Evolutionary conservation across 2,329 filamentous ascomycete genomes (phyloP).

Genomic region (Cladosporium sphaerospermum): DNA sequence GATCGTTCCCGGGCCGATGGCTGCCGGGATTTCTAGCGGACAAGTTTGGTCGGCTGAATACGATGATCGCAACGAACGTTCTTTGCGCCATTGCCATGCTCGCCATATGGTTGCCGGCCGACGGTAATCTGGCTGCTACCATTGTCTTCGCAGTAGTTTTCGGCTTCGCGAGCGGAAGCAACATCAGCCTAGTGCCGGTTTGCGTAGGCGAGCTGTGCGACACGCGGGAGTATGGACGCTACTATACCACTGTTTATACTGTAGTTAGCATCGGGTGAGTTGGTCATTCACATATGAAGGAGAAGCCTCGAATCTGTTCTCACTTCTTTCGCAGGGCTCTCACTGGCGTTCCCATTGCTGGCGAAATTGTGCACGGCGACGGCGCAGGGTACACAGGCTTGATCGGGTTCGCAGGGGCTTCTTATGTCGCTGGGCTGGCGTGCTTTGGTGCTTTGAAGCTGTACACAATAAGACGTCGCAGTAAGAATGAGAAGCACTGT

Average conservation of each 20-base stretch:
- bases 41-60: conserved; percentile 70
- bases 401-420: conserved; percentile 22
- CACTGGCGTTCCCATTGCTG: conserved; percentile 30
- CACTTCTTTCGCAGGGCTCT: conserved; percentile 13
- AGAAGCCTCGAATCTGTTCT: background rate
- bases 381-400: conserved; percentile 27
- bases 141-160: conserved; percentile 27
- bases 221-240: conserved; percentile 36
- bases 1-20: conserved; percentile 66
- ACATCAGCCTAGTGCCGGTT: conserved; percentile 33
- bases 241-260: conserved; percentile 33
- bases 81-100: conserved; percentile 58
- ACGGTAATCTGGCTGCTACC: conserved; percentile 30
- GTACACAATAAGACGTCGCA: background rate
- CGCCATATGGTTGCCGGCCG: conserved; percentile 64
- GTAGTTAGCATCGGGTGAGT: conserved; percentile 19
- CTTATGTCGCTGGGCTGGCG: conserved; percentile 18
- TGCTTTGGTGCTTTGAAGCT: conserved; percentile 9
- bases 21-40: conserved; percentile 72
- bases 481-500: no score
- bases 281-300: background rate
- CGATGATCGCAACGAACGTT: conserved; percentile 61
- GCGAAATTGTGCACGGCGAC: conserved; percentile 20
- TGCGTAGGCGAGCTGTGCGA: conserved; percentile 44
- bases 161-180: conserved; percentile 34